Evolutionary conservation across 169 alveolate genomes (phyloP).

Genomic region (Toxoplasma gondii): DNA sequence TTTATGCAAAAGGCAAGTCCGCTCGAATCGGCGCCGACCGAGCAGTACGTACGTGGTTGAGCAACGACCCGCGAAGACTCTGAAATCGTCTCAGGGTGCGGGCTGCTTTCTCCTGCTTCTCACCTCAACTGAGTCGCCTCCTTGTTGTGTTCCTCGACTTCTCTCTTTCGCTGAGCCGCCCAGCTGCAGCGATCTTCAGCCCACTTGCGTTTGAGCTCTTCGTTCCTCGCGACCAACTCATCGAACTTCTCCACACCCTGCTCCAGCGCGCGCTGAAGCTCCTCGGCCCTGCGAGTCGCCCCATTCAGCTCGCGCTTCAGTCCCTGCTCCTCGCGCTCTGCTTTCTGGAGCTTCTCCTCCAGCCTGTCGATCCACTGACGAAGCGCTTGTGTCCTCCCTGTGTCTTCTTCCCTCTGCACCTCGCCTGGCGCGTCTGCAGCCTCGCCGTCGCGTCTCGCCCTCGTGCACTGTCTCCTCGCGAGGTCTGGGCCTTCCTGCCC

Average conservation of each 20-base stretch:
- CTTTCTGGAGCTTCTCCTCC: background rate
- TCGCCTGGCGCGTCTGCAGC: background rate
- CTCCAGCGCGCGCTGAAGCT: constrained; percentile 15
- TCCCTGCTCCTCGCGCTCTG: background rate
- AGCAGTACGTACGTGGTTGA: too few relatives aligned
- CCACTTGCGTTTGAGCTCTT: background rate
- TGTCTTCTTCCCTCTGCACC: background rate
- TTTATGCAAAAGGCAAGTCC: too few relatives aligned
- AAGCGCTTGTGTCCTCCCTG: background rate
- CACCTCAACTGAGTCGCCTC: background rate
- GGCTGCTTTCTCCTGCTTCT: background rate
- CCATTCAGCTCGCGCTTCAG: background rate
- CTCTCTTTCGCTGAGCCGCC: background rate
- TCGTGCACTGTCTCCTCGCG: background rate
- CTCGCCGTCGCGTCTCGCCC: background rate
- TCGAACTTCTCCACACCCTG: background rate
- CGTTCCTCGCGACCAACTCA: background rate
- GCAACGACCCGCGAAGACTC: too few relatives aligned
- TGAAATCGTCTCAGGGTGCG: background rate
- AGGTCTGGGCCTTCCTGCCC: background rate
- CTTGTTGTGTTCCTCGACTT: background rate
- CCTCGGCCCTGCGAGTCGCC: background rate
- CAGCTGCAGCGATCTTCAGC: background rate
- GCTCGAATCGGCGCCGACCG: too few relatives aligned
- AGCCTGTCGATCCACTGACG: background rate